phyloP scores from a whole-genome alignment of 1,284 basidiomycete genomes.

The Cryptococcus wingfieldii region DNA sequence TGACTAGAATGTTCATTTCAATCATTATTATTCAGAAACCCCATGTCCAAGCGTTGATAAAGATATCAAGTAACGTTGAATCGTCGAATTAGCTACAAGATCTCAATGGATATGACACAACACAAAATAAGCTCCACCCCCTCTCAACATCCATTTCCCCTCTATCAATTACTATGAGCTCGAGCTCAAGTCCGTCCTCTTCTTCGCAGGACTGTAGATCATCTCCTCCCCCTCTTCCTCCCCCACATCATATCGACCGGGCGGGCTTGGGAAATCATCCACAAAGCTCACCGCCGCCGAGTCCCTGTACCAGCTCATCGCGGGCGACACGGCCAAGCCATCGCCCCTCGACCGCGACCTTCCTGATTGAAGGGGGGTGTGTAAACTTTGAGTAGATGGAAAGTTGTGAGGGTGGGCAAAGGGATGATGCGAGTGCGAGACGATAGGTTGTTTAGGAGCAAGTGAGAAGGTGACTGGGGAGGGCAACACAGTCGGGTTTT shows the following conservation, averaged over 20 bases:
- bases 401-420: neutral
- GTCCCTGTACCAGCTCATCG: conserved; percentile 4
- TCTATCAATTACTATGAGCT: too few species aligned
- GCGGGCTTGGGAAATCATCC: conserved; percentile 26
- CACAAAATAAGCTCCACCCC: too few species aligned
- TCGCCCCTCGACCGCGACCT: neutral
- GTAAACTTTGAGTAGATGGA: neutral
- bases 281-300: conserved; percentile 28
- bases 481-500: neutral
- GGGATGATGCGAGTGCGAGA: neutral
- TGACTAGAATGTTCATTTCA: too few species aligned
- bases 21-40: too few species aligned
- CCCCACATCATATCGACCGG: neutral
- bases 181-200: too few species aligned
- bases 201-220: neutral
- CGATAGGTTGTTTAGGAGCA: neutral
- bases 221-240: neutral
- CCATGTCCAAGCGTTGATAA: too few species aligned
- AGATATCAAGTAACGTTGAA: too few species aligned
- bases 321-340: neutral
- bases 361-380: neutral
- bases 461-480: conserved; percentile 1
- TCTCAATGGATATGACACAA: too few species aligned
- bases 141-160: too few species aligned
- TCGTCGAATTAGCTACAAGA: too few species aligned